Evolutionary conservation across 345 rosid species (phyloP), one percentile per base, ranked within the genome.

Genomic region (Pistacia integerrima): DNA sequence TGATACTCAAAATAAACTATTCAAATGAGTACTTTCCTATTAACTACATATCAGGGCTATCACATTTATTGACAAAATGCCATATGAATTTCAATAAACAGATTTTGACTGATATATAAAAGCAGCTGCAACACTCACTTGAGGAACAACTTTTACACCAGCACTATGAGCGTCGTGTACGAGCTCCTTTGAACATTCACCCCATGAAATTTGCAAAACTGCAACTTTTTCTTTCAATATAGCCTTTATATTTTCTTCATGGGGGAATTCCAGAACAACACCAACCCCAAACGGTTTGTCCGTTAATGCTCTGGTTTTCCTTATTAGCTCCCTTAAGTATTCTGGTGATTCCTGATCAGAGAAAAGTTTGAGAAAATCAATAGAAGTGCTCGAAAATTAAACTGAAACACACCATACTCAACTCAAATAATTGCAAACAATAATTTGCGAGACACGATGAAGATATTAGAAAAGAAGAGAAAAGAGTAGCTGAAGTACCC

Each of bases 191-290:
- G 97, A 78, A 79, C 89, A 87, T 36, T 90, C 88, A 64, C 97
- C 98, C 98, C 98, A 92, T 75, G 81, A 94, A 58, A 91, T 84
- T 78, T 94, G 97, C 82, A 92, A 79, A n/a, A 92, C 86, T 18
- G 88, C 89, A 7, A 94, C 94, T 71, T 88, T 90, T 79, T 92
- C 98, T 51, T 89, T 89, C 22, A 94, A 78, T 79, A 92, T 88
- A 7, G 83, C 86, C 74, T 88, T 88, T 2, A 92, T 59, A 80
- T 94, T 92, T 72, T 88, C 83, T 66, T 87, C 74, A 11, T 92
- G 96, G n/a, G 96, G 97, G 79, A 94, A 94, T 44, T 91, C 91
- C 68, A 94, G 87, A 77, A 92, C 72, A 46, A 92, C 82, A 46
- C 92, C 97, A 58, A 94, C 76, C 80, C 97, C 97, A 77, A 94